Percentiles rank a stretch among this genome's conserved stretches.
phyloP scores from a whole-genome alignment of 495 filamentous ascomycete genomes.

The Amniculicola lignicola region DNA sequence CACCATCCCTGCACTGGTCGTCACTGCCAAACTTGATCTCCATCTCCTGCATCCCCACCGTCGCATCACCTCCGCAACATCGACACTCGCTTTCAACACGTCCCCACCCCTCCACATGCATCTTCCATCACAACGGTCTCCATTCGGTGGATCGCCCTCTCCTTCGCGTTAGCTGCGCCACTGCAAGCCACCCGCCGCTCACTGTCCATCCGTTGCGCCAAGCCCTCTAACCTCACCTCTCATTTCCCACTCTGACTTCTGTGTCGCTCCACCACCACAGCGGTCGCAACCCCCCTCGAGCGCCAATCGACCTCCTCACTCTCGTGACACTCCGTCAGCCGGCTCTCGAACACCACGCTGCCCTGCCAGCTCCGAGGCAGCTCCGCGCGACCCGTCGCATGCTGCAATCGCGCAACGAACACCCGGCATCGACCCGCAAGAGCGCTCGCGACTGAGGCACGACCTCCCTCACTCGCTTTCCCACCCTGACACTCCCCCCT shows the following conservation, averaged over 20 bases:
- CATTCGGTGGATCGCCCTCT: too few species aligned
- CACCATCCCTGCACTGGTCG: background rate
- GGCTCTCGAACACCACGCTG: background rate
- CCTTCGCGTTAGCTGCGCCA: slow-evolving; percentile 1
- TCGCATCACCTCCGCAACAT: background rate
- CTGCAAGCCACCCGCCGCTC: slow-evolving; percentile 20
- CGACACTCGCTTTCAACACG: too few species aligned
- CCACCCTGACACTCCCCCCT: background rate
- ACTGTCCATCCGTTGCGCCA: slow-evolving; percentile 25
- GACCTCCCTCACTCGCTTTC: background rate
- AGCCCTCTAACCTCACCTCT: slow-evolving; percentile 23
- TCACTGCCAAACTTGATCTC: background rate
- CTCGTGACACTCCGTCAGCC: slow-evolving; percentile 9
- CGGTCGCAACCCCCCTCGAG: too few species aligned
- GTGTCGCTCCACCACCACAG: too few species aligned
- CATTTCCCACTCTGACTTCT: slow-evolving; percentile 35
- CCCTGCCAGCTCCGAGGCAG: too few species aligned
- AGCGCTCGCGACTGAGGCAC: too few species aligned
- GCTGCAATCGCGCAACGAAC: background rate
- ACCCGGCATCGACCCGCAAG: too few species aligned
- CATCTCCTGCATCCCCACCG: background rate
- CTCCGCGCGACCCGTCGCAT: too few species aligned
- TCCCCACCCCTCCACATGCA: too few species aligned
- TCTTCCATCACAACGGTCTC: too few species aligned
- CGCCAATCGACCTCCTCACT: too few species aligned